Percentiles rank a stretch among this genome's conserved stretches.
These are phyloP conservation scores for Hericium erinaceus DNA, from an alignment of 768 basidiomycete genomes.

Conservation along the genomic window DNA sequence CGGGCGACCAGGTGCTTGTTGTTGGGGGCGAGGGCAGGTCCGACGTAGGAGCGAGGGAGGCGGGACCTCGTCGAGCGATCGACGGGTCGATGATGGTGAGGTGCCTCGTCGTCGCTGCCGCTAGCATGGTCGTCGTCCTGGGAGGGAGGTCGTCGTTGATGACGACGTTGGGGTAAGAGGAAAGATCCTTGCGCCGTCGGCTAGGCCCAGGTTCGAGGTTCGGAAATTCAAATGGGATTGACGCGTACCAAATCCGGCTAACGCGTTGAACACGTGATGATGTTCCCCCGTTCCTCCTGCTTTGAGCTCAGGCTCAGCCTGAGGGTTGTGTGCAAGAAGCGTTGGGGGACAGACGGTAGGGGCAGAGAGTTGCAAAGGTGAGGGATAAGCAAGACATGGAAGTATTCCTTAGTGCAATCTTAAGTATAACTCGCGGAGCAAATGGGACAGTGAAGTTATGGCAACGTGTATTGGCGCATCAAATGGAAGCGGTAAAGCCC, in stretches of 20 bases:
- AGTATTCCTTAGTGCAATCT: no score
- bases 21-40: constrained; percentile 25
- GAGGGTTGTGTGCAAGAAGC: no score
- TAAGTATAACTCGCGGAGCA: no score
- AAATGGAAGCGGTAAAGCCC: no score
- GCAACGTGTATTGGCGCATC: no score
- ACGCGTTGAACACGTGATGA: not conserved
- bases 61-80: constrained; percentile 35
- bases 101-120: constrained; percentile 38
- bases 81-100: constrained; percentile 39
- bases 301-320: not conserved
- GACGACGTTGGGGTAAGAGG: not conserved
- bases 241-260: not conserved
- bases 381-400: no score
- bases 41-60: constrained; percentile 25
- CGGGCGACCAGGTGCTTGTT: constrained; percentile 46
- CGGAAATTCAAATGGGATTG: not conserved
- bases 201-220: not conserved
- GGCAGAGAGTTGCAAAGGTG: no score
- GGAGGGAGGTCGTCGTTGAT: not conserved
- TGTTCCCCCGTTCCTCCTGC: not conserved
- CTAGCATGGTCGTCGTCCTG: constrained; percentile 36
- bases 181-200: not conserved
- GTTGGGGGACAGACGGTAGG: no score
- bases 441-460: no score